A percentile compares a stretch with the other conserved stretches of the same genome.
Evolutionary conservation across 345 rosid species (phyloP).

Genomic region (Aquilaria malaccensis): DNA sequence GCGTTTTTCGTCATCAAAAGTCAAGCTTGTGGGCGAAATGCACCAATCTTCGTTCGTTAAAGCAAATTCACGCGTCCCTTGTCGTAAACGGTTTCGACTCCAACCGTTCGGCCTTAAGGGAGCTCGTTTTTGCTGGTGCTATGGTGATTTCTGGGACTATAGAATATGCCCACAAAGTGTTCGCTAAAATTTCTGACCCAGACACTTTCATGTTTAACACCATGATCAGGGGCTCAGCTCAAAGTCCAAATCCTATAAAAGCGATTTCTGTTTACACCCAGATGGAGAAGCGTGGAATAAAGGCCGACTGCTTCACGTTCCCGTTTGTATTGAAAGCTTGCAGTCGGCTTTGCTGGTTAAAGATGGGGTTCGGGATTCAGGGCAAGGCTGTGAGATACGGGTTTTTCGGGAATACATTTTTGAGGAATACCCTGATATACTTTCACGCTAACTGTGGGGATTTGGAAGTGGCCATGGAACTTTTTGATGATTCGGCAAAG

Average conservation of each 20-base stretch:
- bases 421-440: constrained; percentile 52
- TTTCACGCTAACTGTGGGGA: constrained; percentile 68
- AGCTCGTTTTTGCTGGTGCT: constrained; percentile 33
- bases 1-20: constrained; percentile 24
- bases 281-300: constrained; percentile 40
- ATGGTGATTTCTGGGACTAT: constrained; percentile 38
- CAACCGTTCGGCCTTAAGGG: constrained; percentile 30
- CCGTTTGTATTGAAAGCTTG: constrained; percentile 30
- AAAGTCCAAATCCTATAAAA: constrained; percentile 30
- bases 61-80: constrained; percentile 45
- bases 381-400: constrained; percentile 51
- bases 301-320: constrained; percentile 38
- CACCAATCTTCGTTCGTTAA: constrained; percentile 30
- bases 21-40: constrained; percentile 47
- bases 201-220: constrained; percentile 57
- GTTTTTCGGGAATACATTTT: constrained; percentile 41
- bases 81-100: constrained; percentile 42
- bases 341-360: constrained; percentile 39
- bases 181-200: constrained; percentile 45
- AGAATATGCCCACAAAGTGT: constrained; percentile 48
- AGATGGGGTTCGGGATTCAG: constrained; percentile 49
- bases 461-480: constrained; percentile 36
- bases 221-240: constrained; percentile 54
- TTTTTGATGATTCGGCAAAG: constrained; percentile 39
- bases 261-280: constrained; percentile 33